Percentiles rank a stretch among this genome's conserved stretches.
These are phyloP conservation scores for Fraxinus baroniana DNA, from an alignment of 305 asterid genomes.

Conservation along the genomic window DNA sequence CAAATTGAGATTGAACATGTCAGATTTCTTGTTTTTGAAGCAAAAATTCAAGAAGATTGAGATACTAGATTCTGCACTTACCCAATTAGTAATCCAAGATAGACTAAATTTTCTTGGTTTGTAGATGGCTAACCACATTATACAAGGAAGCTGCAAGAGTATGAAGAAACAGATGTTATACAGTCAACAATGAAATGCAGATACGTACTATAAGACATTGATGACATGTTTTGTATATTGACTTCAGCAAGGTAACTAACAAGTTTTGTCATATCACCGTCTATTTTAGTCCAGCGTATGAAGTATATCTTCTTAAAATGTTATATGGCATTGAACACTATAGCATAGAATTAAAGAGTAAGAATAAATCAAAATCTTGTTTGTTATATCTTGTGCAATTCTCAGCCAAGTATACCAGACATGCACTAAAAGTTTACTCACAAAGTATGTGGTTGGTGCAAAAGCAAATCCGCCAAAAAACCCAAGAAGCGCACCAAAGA, in stretches of 20 bases:
- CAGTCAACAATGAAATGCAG: not conserved
- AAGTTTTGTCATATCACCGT: not conserved
- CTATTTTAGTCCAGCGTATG: not conserved
- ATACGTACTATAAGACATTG: not conserved
- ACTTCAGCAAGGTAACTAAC: not conserved
- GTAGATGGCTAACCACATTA: conserved; percentile 51
- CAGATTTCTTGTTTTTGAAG: not conserved
- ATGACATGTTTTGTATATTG: not conserved
- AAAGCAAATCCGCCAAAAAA: conserved; percentile 62
- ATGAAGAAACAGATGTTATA: not conserved
- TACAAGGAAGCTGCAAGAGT: conserved; percentile 51
- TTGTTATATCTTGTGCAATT: not conserved
- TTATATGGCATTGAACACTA: too few relatives aligned
- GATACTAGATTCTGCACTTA: not conserved
- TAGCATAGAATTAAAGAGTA: not conserved
- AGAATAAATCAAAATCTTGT: not conserved
- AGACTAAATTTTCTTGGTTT: conserved; percentile 42
- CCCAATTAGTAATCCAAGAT: conserved; percentile 40
- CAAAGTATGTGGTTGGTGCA: conserved; percentile 60
- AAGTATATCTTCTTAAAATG: not conserved
- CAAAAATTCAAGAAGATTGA: not conserved
- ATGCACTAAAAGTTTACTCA: conserved; percentile 23
- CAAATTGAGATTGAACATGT: not conserved
- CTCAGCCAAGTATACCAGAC: not conserved
- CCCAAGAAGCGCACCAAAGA: conserved; percentile 51